Evolutionary conservation across 805 yeast species (phyloP).

Genomic region (Candida multigemmis): DNA sequence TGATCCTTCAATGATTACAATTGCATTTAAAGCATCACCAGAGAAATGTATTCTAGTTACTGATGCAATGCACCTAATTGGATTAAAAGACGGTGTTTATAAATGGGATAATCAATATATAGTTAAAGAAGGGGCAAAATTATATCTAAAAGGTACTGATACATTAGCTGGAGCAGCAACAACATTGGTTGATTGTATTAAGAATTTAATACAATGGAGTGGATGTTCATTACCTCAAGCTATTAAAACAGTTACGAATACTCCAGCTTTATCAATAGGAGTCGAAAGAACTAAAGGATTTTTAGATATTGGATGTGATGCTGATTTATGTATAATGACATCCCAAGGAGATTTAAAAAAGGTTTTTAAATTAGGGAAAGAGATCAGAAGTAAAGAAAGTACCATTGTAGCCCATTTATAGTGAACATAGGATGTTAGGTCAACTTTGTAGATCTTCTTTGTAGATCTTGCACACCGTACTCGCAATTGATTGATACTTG

Average conservation of each 20-base stretch:
- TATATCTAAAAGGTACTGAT: slow-evolving; percentile 42
- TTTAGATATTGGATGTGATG: slow-evolving; percentile 44
- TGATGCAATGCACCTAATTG: slow-evolving; percentile 51
- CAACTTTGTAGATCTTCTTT: no score
- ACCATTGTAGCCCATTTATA: no score
- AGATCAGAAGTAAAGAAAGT: no score
- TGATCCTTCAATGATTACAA: slow-evolving; percentile 41
- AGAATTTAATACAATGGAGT: slow-evolving; percentile 44
- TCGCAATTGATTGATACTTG: no score
- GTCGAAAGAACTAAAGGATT: slow-evolving; percentile 38
- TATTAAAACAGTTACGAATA: slow-evolving; percentile 46
- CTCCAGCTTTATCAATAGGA: slow-evolving; percentile 43
- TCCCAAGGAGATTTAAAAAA: slow-evolving; percentile 32
- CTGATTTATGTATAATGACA: slow-evolving; percentile 44
- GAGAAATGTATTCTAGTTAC: slow-evolving; percentile 49
- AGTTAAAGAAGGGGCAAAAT: slow-evolving; percentile 36
- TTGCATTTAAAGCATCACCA: slow-evolving; percentile 43
- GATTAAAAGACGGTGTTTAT: slow-evolving; percentile 48
- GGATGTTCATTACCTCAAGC: slow-evolving; percentile 40
- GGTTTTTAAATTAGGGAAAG: slow-evolving; percentile 44
- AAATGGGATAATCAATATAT: slow-evolving; percentile 41
- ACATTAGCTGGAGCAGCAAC: slow-evolving; percentile 61
- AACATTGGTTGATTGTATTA: slow-evolving; percentile 39
- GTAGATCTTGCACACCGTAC: no score
- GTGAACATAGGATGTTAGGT: no score